Percentiles rank a stretch among this genome's conserved stretches.
phyloP scores from a whole-genome alignment of 176 grass and related monocot species.

The Aegilops speltoides region DNA sequence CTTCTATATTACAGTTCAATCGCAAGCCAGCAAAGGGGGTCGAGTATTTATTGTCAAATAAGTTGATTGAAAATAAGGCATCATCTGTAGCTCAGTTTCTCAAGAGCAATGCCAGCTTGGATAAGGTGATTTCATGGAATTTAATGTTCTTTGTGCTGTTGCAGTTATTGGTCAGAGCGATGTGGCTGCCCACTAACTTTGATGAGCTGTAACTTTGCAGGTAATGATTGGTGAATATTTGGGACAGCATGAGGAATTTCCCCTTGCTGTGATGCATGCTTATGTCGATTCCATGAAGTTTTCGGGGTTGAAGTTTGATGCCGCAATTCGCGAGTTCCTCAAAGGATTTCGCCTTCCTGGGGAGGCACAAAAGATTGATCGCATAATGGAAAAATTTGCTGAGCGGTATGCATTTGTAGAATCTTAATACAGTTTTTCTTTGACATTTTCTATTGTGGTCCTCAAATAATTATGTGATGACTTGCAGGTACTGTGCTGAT shows the following conservation, averaged over 20 bases:
- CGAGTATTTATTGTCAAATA: conserved; percentile 85
- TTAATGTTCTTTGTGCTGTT: conserved; percentile 21
- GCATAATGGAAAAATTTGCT: conserved; percentile 99
- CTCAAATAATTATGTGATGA: conserved; percentile 24
- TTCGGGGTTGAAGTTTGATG: conserved; percentile 91
- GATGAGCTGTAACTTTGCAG: conserved; percentile 46
- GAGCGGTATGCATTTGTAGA: conserved; percentile 72
- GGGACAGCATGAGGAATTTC: conserved; percentile 96
- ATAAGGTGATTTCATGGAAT: conserved; percentile 67
- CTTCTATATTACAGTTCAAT: conserved; percentile 72
- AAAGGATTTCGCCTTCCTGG: conserved; percentile 98
- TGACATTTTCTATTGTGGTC: conserved; percentile 22
- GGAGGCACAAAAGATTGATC: conserved; percentile 99
- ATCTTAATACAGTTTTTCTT: conserved; percentile 6
- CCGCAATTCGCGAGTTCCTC: conserved; percentile 88
- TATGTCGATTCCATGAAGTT: conserved; percentile 99
- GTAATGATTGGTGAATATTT: conserved; percentile 99
- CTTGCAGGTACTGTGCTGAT: conserved; percentile 99
- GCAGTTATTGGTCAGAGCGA: conserved; percentile 11
- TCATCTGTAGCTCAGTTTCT: conserved; percentile 82
- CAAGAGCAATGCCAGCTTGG: conserved; percentile 84
- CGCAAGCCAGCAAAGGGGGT: conserved; percentile 89
- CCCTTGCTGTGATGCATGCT: conserved; percentile 98
- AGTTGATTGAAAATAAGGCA: conserved; percentile 84
- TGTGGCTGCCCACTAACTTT: conserved; percentile 27